phyloP scores from a whole-genome alignment of 768 basidiomycete species.

The Phanerochaete sordida region DNA sequence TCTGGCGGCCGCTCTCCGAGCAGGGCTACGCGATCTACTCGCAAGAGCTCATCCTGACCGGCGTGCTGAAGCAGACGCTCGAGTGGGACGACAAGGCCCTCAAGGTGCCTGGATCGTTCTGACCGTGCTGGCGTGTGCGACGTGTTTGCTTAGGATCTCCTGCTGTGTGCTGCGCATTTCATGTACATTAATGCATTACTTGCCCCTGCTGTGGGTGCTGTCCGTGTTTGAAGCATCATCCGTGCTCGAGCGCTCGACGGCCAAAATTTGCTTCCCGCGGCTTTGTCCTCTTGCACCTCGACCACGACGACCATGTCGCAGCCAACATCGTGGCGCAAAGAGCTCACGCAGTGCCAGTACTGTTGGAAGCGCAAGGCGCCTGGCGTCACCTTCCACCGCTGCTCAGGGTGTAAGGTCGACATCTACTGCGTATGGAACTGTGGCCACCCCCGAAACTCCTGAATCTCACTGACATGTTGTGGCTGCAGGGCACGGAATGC shows the following conservation, averaged over 20 bases:
- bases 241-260: no score
- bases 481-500: neutral
- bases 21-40: conserved; percentile 58
- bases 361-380: neutral
- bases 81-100: conserved; percentile 50
- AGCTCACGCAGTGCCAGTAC: conserved; percentile 1
- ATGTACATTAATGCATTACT: neutral
- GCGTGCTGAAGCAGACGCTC: conserved; percentile 61
- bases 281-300: no score
- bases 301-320: neutral
- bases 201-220: neutral
- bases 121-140: neutral
- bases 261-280: no score
- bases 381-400: neutral
- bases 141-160: neutral
- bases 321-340: neutral
- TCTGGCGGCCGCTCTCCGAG: conserved; percentile 62
- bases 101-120: conserved; percentile 8
- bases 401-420: neutral
- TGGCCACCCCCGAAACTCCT: no score
- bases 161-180: neutral
- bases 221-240: no score
- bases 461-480: neutral
- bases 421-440: neutral
- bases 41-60: conserved; percentile 63